These are phyloP conservation scores for Pichia sp. DNA, from an alignment of 1,139 yeast genomes.

Conservation along the genomic window DNA sequence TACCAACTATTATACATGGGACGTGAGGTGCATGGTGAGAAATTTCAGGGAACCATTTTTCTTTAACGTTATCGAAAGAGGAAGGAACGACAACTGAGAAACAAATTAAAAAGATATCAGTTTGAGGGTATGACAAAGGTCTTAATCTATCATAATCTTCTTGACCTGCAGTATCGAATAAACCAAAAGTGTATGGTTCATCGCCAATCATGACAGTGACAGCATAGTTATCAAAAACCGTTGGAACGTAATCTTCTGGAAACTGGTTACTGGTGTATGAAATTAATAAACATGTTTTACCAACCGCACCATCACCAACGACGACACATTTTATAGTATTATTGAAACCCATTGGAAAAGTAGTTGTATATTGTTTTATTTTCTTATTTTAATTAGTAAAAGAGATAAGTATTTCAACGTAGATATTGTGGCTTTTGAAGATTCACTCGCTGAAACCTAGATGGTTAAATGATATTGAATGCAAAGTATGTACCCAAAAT, in stretches of 20 bases:
- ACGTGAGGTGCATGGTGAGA: slow-evolving; percentile 98
- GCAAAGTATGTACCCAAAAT: no score
- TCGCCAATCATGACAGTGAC: slow-evolving; percentile 98
- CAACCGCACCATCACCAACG: slow-evolving; percentile 98
- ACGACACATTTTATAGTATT: slow-evolving; percentile 86
- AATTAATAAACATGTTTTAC: slow-evolving; percentile 84
- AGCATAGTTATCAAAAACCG: slow-evolving; percentile 93
- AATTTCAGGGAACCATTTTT: slow-evolving; percentile 98
- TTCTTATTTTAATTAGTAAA: no score
- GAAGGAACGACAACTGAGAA: slow-evolving; percentile 95
- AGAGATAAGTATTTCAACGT: no score
- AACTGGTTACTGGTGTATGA: slow-evolving; percentile 84
- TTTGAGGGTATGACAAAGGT: slow-evolving; percentile 93
- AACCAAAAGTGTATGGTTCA: slow-evolving; percentile 92
- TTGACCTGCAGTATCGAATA: slow-evolving; percentile 98
- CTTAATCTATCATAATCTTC: slow-evolving; percentile 97
- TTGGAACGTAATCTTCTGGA: slow-evolving; percentile 86
- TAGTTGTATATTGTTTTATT: no score
- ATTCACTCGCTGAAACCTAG: no score
- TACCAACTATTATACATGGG: slow-evolving; percentile 92
- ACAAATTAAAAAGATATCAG: slow-evolving; percentile 92
- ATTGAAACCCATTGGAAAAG: slow-evolving; percentile 4
- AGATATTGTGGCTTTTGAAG: no score
- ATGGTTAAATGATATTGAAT: no score
- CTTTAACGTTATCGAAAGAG: slow-evolving; percentile 94